Evolutionary conservation across 768 basidiomycete genomes (phyloP).

Genomic region (Tricholoma bakamatsutake): DNA sequence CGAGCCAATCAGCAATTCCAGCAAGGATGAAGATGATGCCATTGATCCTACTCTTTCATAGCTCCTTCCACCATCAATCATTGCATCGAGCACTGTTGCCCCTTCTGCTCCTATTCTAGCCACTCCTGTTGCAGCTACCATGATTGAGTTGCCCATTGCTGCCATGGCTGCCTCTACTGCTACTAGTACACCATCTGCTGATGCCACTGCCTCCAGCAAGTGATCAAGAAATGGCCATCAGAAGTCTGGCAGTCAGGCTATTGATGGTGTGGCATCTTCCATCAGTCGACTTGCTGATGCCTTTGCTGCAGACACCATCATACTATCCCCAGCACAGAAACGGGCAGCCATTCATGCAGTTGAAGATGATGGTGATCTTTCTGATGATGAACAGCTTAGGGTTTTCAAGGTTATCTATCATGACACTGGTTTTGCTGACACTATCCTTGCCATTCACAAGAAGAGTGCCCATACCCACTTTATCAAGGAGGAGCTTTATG

Average conservation of each 20-base stretch:
- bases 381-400: slow-evolving; percentile 14
- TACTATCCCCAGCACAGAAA: slow-evolving; percentile 8
- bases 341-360: slow-evolving; percentile 11
- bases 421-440: slow-evolving; percentile 14
- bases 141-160: neutral
- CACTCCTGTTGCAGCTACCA: neutral
- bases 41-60: neutral
- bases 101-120: neutral
- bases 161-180: neutral
- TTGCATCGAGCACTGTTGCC: neutral
- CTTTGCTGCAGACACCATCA: slow-evolving; percentile 4
- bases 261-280: slow-evolving; percentile 12
- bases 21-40: neutral
- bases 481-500: slow-evolving; percentile 7
- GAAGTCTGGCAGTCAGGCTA: slow-evolving; percentile 12
- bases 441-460: slow-evolving; percentile 12
- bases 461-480: slow-evolving; percentile 10
- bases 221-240: neutral
- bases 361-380: slow-evolving; percentile 17
- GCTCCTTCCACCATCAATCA: neutral
- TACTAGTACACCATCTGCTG: neutral
- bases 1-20: neutral
- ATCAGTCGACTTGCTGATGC: slow-evolving; percentile 14
- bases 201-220: neutral
- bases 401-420: slow-evolving; percentile 11